Percentiles rank a stretch among this genome's conserved stretches.
Conservation (phyloP, 257 asterid species). For the Solanum chaucha region DNA sequence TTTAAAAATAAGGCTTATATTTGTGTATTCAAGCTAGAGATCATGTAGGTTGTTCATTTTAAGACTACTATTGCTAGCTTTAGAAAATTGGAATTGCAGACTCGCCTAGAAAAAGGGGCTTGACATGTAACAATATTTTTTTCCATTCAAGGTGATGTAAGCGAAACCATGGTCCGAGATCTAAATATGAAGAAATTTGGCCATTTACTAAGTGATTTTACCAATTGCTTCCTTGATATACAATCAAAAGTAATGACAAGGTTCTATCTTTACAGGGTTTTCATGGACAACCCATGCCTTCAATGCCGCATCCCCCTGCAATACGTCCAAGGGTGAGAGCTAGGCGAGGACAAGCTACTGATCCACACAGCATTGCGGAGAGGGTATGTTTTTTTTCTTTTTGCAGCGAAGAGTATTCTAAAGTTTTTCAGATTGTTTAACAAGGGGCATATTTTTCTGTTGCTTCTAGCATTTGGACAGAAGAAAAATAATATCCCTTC, state of each 20-base stretch:
- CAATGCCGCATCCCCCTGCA: constrained; percentile 72
- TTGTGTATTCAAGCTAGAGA: not conserved
- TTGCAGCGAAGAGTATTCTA: not conserved
- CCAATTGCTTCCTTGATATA: not conserved
- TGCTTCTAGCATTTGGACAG: not conserved
- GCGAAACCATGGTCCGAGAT: not conserved
- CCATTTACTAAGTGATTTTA: not conserved
- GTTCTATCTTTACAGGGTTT: constrained; percentile 43
- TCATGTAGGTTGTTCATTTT: not conserved
- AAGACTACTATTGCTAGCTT: not conserved
- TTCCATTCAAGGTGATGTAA: not conserved
- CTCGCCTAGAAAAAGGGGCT: not conserved
- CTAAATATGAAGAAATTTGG: not conserved
- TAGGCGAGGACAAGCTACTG: constrained; percentile 98
- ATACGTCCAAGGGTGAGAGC: constrained; percentile 96
- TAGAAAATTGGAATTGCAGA: not conserved
- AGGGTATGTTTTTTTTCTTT: constrained; percentile 44
- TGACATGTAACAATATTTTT: not conserved
- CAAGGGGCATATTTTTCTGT: not conserved
- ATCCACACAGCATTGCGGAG: constrained; percentile 99
- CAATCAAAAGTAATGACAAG: not conserved
- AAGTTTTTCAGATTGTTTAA: not conserved
- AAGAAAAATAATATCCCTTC: not conserved
- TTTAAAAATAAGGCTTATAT: not conserved
- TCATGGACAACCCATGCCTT: constrained; percentile 69